Conservation (phyloP, 305 asterid species). For the Fraxinus ornus region DNA sequence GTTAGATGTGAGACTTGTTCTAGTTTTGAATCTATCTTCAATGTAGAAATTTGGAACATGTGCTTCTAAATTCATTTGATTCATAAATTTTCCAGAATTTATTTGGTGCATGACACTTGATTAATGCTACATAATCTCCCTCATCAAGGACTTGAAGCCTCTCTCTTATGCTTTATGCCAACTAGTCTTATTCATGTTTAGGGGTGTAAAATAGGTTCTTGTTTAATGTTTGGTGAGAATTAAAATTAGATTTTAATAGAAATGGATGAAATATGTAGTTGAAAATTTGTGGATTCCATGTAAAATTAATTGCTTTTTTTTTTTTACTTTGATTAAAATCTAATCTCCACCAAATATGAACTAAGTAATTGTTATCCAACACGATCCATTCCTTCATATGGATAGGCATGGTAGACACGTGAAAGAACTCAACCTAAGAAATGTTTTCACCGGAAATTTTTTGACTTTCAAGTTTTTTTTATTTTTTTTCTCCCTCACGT, state of each 20-base stretch:
- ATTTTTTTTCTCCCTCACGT: background rate
- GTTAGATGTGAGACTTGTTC: conserved; percentile 13
- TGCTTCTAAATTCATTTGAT: background rate
- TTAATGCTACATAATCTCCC: conserved; percentile 8
- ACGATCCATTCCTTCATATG: background rate
- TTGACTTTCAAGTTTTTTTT: background rate
- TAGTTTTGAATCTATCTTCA: background rate
- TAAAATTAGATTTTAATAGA: background rate
- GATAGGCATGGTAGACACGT: background rate
- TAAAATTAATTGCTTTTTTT: background rate
- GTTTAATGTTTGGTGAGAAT: too few species aligned
- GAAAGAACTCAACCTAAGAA: background rate
- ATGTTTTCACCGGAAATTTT: background rate
- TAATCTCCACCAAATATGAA: background rate
- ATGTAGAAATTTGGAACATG: background rate
- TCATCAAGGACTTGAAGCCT: background rate
- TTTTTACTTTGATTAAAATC: background rate
- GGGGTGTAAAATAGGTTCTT: background rate
- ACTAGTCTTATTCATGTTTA: background rate
- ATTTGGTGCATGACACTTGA: background rate
- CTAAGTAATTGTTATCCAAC: background rate
- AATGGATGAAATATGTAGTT: background rate
- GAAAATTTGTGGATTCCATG: background rate
- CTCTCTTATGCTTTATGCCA: background rate
- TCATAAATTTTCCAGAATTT: background rate